Base-by-base conservation (phyloP, 1,139 yeast species). In the Diutina siamensis region DNA sequence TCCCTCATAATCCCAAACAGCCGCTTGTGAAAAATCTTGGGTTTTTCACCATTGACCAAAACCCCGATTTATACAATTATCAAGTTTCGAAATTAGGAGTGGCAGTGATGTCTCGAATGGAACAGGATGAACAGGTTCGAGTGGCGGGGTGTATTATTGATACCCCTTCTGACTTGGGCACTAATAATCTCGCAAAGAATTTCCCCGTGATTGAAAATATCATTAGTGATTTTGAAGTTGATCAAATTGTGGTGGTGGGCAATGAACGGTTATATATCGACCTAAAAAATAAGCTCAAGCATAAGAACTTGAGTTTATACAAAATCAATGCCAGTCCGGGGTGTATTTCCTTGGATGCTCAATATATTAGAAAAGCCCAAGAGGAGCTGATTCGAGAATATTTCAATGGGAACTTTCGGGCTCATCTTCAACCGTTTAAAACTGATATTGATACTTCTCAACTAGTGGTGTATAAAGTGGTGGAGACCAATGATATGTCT, bases 11-110 rank as follows among this genome's bases (percentile, higher is more conserved):
- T 59, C 87, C 92, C 15, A 86, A 87, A 58, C 94, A 86, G 58
- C 97, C 97, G 0, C 61, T 84, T 27, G 94, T 85, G 9, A 83
- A 84, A 56, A 80, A 75, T 55, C 87, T 72, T 61, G 98, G 98
- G 0, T 72, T 82, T 47, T 84, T 80, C 44, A 64, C 68, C 36
- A 70, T 78, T 22, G 54, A 64, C 2, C 80, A 78, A 15, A 88
- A 88, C 59, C 56, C 73, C 45, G 76, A 74, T 44, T 72, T 78
- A 48, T 92, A 78, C 62, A 73, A 75, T 49, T 68, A 73, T 48
- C 72, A 73, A 44, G 59, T 81, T 1, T 63, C 79, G 1, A 71
- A 77, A 52, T 64, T 89, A 32, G 83, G 87, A 0, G 65, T 72
- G 2, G 76, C 79, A 0, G 80, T 79, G 0, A 58, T 70, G 47